These are phyloP conservation scores for Citrus medica DNA, from an alignment of 345 rosid genomes.

Conservation along the genomic window DNA sequence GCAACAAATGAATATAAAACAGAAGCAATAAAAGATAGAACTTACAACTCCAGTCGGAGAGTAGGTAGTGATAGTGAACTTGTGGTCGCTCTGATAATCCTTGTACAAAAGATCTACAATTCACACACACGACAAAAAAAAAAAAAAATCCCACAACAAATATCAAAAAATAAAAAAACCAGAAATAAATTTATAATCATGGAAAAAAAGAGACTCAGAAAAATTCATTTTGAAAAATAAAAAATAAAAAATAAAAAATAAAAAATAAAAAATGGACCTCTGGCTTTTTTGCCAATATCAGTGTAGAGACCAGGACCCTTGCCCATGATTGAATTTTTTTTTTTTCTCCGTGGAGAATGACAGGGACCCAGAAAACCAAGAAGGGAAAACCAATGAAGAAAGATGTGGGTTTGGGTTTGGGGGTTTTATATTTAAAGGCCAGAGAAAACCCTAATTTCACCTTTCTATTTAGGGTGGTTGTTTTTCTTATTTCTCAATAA, in stretches of 20 bases:
- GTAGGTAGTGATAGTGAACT: constrained; percentile 76
- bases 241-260: not conserved
- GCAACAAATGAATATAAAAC: not conserved
- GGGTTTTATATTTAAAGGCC: not conserved
- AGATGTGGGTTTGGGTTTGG: not conserved
- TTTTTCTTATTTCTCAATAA: not conserved
- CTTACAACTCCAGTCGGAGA: constrained; percentile 87
- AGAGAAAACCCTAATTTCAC: constrained; percentile 15
- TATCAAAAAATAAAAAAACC: not conserved
- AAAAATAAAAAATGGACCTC: constrained; percentile 40
- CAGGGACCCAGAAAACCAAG: not conserved
- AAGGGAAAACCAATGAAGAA: not conserved
- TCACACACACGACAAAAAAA: not conserved
- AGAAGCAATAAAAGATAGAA: not conserved
- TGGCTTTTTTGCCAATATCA: constrained; percentile 88
- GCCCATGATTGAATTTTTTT: constrained; percentile 39
- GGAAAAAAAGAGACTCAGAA: not conserved
- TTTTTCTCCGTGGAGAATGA: not conserved
- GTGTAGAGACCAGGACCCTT: constrained; percentile 95
- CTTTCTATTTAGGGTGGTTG: not conserved
- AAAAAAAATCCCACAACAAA: not conserved
- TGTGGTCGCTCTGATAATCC: constrained; percentile 93
- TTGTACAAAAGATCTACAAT: constrained; percentile 74
- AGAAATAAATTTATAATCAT: not conserved
- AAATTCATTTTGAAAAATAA: not conserved